Percentiles rank a stretch among this genome's conserved stretches.
phyloP scores from a whole-genome alignment of 192 early-diverging fungal genomes.

The Backusella psychrophila region DNA sequence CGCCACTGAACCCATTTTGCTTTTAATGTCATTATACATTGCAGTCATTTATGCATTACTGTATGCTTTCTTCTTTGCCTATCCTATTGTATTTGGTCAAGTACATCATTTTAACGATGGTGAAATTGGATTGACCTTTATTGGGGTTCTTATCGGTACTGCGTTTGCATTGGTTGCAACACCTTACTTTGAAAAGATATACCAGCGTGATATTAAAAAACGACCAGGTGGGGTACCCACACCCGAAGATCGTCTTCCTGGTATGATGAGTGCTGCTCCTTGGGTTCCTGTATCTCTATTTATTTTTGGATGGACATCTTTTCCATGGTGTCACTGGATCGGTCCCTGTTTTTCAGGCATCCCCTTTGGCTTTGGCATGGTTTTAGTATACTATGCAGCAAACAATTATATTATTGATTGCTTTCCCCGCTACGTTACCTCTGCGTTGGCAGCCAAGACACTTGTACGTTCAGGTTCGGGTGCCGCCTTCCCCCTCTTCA shows the following conservation, averaged over 20 bases:
- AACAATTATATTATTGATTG: conserved; percentile 35
- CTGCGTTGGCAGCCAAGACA: conserved; percentile 27
- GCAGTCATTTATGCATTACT: conserved; percentile 30
- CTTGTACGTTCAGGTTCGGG: conserved; percentile 24
- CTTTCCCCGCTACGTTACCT: conserved; percentile 26
- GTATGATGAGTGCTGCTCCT: conserved; percentile 27
- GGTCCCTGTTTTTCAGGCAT: conserved; percentile 22
- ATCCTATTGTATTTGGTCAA: conserved; percentile 28
- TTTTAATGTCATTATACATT: conserved; percentile 29
- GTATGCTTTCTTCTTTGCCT: conserved; percentile 31
- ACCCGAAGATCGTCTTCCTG: conserved; percentile 30
- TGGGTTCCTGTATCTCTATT: conserved; percentile 33
- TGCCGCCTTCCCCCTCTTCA: conserved; percentile 31
- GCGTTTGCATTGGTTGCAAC: conserved; percentile 24
- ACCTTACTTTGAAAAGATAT: conserved; percentile 18
- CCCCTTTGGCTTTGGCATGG: conserved; percentile 32
- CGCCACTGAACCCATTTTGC: conserved; percentile 27
- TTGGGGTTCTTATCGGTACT: conserved; percentile 25
- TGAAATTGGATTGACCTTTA: conserved; percentile 30
- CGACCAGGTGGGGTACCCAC: not conserved
- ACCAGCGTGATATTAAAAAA: not conserved
- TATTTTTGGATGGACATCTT: conserved; percentile 33
- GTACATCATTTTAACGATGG: conserved; percentile 29
- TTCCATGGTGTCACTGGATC: conserved; percentile 31
- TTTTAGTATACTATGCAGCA: conserved; percentile 21